phyloP scores from a whole-genome alignment of 1,284 basidiomycete genomes.

The Cryptococcus wingfieldii region DNA sequence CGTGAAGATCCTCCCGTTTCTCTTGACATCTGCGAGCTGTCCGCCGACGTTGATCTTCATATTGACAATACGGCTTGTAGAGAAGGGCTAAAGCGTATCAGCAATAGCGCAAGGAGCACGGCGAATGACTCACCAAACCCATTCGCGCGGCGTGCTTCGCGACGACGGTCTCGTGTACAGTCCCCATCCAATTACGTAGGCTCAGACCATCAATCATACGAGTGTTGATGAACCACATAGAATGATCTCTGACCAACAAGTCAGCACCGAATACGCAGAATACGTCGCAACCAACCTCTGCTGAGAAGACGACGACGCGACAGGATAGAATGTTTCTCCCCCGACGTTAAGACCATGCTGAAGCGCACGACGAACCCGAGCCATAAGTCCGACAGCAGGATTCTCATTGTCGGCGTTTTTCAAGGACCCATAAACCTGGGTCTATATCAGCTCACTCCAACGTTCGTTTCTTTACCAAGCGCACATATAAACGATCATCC shows the following conservation, averaged over 20 bases:
- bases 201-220: constrained; percentile 28
- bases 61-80: constrained; percentile 35
- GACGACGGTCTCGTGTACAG: constrained; percentile 42
- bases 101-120: neutral
- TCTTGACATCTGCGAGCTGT: constrained; percentile 22
- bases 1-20: constrained; percentile 38
- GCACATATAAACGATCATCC: constrained; percentile 40
- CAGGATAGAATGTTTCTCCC: constrained; percentile 36
- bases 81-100: constrained; percentile 30
- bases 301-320: constrained; percentile 43
- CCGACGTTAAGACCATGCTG: constrained; percentile 40
- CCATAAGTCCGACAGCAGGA: constrained; percentile 40
- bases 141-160: constrained; percentile 46
- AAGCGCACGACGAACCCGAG: constrained; percentile 42
- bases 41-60: constrained; percentile 26
- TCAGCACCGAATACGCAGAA: neutral
- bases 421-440: constrained; percentile 34
- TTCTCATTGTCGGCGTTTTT: constrained; percentile 29
- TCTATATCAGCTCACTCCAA: constrained; percentile 3
- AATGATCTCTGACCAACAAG: constrained; percentile 39
- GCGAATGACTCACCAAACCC: constrained; percentile 31
- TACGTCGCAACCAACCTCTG: constrained; percentile 31
- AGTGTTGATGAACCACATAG: constrained; percentile 46
- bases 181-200: constrained; percentile 40
- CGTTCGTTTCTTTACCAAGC: neutral